Conservation (phyloP, 2,329 filamentous ascomycete species). For the Nannizziopsis arthrosporioides region DNA sequence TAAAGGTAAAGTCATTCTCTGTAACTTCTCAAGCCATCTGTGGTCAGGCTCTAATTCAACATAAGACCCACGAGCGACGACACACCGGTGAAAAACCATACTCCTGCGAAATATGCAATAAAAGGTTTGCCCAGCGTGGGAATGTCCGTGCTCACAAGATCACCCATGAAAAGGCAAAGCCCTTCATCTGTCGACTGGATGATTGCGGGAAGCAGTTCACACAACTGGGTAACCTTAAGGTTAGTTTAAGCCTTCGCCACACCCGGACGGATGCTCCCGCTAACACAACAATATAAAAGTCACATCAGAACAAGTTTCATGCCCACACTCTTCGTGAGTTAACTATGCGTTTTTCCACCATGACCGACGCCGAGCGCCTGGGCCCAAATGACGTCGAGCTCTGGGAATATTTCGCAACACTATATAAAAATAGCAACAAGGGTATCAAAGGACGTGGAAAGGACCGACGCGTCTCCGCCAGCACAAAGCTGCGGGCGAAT, state of each 20-base stretch:
- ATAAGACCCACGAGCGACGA: slow-evolving; percentile 68
- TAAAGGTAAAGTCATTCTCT: slow-evolving; percentile 51
- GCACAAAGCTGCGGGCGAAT: slow-evolving; percentile 18
- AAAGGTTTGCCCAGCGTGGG: slow-evolving; percentile 72
- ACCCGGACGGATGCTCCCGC: neutral
- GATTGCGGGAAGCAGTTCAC: slow-evolving; percentile 80
- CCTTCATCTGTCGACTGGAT: slow-evolving; percentile 69
- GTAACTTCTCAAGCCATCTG: neutral
- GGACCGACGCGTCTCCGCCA: slow-evolving; percentile 44
- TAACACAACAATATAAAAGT: slow-evolving; percentile 36
- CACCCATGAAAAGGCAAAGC: slow-evolving; percentile 66
- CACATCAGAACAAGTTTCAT: slow-evolving; percentile 92
- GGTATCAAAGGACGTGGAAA: slow-evolving; percentile 94
- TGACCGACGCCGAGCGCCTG: slow-evolving; percentile 52
- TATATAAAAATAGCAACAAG: slow-evolving; percentile 99
- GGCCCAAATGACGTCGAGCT: slow-evolving; percentile 60
- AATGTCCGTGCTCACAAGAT: slow-evolving; percentile 76
- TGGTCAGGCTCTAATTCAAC: neutral
- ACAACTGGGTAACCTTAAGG: slow-evolving; percentile 85
- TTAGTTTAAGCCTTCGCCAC: slow-evolving; percentile 26
- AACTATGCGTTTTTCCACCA: slow-evolving; percentile 56
- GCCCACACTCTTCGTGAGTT: slow-evolving; percentile 58
- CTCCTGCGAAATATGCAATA: slow-evolving; percentile 65
- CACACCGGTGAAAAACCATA: slow-evolving; percentile 84
- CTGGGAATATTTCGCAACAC: slow-evolving; percentile 67